Evolutionary conservation across 768 basidiomycete genomes (phyloP).

Genomic region (Collybiopsis confluens): DNA sequence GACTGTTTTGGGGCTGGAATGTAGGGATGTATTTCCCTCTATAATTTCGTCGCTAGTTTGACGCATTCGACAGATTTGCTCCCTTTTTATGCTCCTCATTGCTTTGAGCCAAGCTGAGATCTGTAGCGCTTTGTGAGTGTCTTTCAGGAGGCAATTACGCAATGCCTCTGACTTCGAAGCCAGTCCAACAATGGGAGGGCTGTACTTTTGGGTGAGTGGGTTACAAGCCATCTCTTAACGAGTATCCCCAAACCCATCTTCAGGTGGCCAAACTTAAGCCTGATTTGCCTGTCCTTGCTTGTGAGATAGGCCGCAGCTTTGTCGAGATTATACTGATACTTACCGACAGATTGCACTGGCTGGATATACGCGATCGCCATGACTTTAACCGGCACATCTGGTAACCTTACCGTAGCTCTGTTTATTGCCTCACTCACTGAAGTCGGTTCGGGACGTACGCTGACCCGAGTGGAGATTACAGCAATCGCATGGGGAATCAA

Average conservation of each 20-base stretch:
- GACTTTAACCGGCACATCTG: constrained; percentile 56
- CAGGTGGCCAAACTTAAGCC: constrained; percentile 45
- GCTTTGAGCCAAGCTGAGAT: constrained; percentile 55
- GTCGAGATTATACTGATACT: background rate
- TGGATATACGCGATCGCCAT: constrained; percentile 61
- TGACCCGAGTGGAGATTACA: constrained; percentile 45
- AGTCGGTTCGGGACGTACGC: constrained; percentile 38
- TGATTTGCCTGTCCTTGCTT: constrained; percentile 47
- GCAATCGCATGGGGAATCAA: constrained; percentile 58
- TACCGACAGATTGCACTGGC: constrained; percentile 37
- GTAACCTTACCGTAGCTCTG: constrained; percentile 50
- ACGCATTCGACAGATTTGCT: constrained; percentile 38
- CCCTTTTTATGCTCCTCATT: constrained; percentile 54
- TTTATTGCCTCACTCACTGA: constrained; percentile 53
- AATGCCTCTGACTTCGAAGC: constrained; percentile 1
- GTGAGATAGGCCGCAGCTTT: constrained; percentile 24
- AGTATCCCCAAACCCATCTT: too few relatives aligned
- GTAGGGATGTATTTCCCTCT: constrained; percentile 23
- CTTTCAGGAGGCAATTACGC: background rate
- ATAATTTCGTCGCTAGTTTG: background rate
- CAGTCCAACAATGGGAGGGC: constrained; percentile 53
- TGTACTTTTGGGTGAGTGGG: constrained; percentile 58
- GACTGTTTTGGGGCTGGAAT: constrained; percentile 62
- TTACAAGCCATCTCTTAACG: too few relatives aligned
- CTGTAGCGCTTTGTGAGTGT: constrained; percentile 50